These are phyloP conservation scores for Adansonia rubrostipa DNA, from an alignment of 441 rosid species.

Conservation along the genomic window DNA sequence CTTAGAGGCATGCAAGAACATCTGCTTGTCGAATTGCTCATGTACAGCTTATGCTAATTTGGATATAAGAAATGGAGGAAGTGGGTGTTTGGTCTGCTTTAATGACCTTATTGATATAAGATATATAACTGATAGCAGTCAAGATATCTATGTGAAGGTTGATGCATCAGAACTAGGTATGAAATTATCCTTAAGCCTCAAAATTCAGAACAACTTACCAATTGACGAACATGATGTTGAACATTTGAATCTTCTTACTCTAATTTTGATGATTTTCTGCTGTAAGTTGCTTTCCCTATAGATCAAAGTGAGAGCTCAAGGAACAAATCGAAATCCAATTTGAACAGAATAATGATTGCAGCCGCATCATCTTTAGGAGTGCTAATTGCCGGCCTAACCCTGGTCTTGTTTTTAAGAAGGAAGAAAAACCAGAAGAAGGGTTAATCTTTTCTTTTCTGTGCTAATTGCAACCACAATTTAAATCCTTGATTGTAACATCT, in stretches of 20 bases:
- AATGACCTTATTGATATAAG: conserved; percentile 32
- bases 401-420: conserved; percentile 7
- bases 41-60: conserved; percentile 32
- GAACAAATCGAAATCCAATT: background rate
- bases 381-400: background rate
- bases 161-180: conserved; percentile 33
- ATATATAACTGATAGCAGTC: background rate
- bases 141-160: conserved; percentile 24
- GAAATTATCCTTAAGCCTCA: background rate
- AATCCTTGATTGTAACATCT: background rate
- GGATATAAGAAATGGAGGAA: conserved; percentile 26
- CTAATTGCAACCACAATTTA: background rate
- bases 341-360: background rate
- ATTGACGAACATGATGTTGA: background rate
- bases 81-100: conserved; percentile 41
- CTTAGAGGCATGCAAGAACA: conserved; percentile 26
- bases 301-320: background rate
- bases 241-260: too few relatives aligned
- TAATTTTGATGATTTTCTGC: too few relatives aligned
- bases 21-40: conserved; percentile 29
- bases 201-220: background rate
- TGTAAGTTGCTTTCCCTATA: background rate
- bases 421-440: background rate
- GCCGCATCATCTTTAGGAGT: background rate
- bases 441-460: background rate